Base-by-base conservation (phyloP, 1,284 basidiomycete species). In the Chalciporus sp. region DNA sequence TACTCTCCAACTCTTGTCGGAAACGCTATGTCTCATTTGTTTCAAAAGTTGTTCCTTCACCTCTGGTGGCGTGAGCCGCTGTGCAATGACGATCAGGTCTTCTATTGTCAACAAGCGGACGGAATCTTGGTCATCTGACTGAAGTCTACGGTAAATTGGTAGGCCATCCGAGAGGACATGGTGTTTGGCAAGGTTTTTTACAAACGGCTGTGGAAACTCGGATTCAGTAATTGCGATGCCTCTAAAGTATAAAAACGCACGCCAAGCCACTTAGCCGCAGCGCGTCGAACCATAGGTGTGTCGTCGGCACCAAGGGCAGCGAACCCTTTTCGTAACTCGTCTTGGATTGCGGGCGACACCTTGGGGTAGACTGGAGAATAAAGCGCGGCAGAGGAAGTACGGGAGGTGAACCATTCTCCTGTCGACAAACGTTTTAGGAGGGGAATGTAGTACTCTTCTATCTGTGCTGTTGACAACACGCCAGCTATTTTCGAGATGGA, bases 361-460 rank as follows among this genome's bases (percentile, higher is more conserved):
- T 85, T 86, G 31, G 86, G 78, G 72, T 99, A 99, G 23, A 94
- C 92, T n/a, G 95, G 87, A 10, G 94, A 86, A 70, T 95, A 99
- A 29, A 99, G 82, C 3, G 95, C 92, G 55, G 95, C 95, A 42
- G 97, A 92, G 41, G 96, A 98, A 42, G 95, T 97, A 59, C 96
- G 85, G 31, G 95, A 96, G n/a, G 97, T 99, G 77, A 99, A 99
- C 97, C 97, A 99, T 75, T 99, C 97, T 56, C 95, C 97, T 56
- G 85, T 84, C 1, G 94, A 90, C 39, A 99, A 83, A 54, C 95
- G 87, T 69, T 90, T 90, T 57, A 99, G 74, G 47, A 99, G 81
- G 50, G 97, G 97, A 52, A 99, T 86, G 75, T 96, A 97, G 72
- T 85, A 84, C 69, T 94, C 87, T 74, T 98, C 95, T 65, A 97